A percentile compares a stretch with the other conserved stretches of the same genome.
These are phyloP conservation scores for Wickerhamiella australiensis DNA, from an alignment of 805 yeast species.

Conservation along the genomic window DNA sequence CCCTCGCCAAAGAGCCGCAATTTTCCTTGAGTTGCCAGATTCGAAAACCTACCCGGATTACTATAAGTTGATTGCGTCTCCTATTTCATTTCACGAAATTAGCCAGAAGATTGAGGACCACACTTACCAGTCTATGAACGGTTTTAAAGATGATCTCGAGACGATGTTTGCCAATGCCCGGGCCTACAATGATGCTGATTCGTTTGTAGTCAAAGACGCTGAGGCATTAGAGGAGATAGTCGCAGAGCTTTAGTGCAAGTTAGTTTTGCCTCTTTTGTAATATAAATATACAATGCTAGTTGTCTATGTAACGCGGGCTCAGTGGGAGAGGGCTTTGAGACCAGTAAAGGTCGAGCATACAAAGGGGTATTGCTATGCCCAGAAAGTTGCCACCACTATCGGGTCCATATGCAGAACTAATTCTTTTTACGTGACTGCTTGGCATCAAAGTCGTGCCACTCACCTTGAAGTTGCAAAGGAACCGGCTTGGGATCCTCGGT, in stretches of 20 bases:
- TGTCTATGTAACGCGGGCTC: background rate
- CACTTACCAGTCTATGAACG: slow-evolving; percentile 32
- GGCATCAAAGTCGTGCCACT: slow-evolving; percentile 96
- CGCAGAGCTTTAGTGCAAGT: background rate
- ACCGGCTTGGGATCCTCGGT: slow-evolving; percentile 53
- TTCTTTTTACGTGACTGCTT: slow-evolving; percentile 35
- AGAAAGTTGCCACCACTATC: background rate
- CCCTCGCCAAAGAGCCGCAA: slow-evolving; percentile 27
- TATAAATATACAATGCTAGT: background rate
- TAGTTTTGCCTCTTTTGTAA: background rate
- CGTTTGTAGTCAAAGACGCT: slow-evolving; percentile 53
- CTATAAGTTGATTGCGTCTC: slow-evolving; percentile 48
- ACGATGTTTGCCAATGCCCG: slow-evolving; percentile 58
- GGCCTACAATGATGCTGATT: slow-evolving; percentile 55
- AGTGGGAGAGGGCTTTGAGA: too few relatives aligned
- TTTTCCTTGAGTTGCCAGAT: slow-evolving; percentile 63
- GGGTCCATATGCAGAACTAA: background rate
- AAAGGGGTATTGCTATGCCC: too few relatives aligned
- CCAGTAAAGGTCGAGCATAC: too few relatives aligned
- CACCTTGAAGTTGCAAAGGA: slow-evolving; percentile 50
- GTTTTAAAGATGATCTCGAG: slow-evolving; percentile 39
- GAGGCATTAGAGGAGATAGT: slow-evolving; percentile 15
- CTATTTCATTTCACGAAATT: slow-evolving; percentile 48
- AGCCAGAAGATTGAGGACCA: slow-evolving; percentile 35
- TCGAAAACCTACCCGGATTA: slow-evolving; percentile 74